Conservation (phyloP, 2,329 filamentous ascomycete genomes). For the Magnaporthiopsis rhizophila region DNA sequence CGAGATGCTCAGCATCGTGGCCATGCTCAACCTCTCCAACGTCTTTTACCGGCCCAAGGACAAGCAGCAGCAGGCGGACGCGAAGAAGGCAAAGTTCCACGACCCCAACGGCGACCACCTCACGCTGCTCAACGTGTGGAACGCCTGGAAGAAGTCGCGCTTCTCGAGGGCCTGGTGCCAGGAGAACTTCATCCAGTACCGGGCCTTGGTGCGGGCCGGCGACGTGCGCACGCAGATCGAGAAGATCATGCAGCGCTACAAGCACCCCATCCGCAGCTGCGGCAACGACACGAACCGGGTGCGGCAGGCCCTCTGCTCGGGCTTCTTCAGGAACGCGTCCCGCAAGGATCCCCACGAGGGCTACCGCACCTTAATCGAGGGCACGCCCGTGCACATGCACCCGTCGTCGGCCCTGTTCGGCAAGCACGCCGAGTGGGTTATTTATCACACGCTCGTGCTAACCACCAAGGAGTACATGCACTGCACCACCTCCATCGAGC, state of each 20-base stretch:
- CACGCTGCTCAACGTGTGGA: conserved; percentile 93
- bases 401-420: conserved; percentile 87
- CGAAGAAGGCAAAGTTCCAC: conserved; percentile 97
- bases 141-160: conserved; percentile 83
- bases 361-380: conserved; percentile 95
- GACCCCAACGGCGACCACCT: conserved; percentile 91
- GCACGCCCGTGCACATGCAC: conserved; percentile 91
- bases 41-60: conserved; percentile 96
- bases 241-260: conserved; percentile 89
- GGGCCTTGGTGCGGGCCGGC: conserved; percentile 79
- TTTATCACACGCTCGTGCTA: conserved; percentile 84
- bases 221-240: conserved; percentile 89
- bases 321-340: conserved; percentile 92
- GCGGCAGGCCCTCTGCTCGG: conserved; percentile 78
- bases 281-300: conserved; percentile 82
- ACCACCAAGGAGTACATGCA: conserved; percentile 99
- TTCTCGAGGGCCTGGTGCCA: conserved; percentile 89
- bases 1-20: conserved; percentile 88
- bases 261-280: conserved; percentile 73
- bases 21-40: conserved; percentile 80
- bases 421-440: conserved; percentile 92
- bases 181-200: conserved; percentile 94
- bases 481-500: conserved; percentile 84
- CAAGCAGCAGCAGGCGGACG: conserved; percentile 91
- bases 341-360: conserved; percentile 94